Base-by-base conservation (phyloP, 2,329 filamentous ascomycete species). In the Pseudonectria foliicola region DNA sequence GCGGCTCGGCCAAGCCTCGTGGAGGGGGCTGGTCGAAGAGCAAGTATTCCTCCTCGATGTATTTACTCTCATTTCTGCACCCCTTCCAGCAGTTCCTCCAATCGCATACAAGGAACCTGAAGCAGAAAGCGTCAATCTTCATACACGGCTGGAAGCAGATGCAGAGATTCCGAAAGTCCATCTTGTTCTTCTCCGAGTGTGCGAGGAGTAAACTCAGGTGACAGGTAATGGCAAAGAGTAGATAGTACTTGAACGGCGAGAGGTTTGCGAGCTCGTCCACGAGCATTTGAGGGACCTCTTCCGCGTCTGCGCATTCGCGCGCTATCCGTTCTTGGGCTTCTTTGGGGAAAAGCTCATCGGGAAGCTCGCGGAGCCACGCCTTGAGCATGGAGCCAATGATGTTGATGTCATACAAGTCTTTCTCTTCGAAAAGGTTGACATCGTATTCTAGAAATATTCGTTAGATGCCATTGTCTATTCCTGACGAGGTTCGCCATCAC, bases 51-150 rank as follows among this genome's bases (percentile, higher is more conserved):
- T 80, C 70, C 48, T 85, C 77, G 25, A 88, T 80, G 53, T 75
- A 90, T 46, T 78, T 79, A 43, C 86, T 80, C 61, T 96, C 90
- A 10, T 85, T 93, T 68, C 82, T 88, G 66, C 90, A 96, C 7
- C 90, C 90, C 59, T 92, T 88, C 90, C 90, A 96, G 65, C 90
- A 96, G 49, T 93, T 82, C 49, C 88, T 81, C 90, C 90, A 96
- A 56, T 96, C 84, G 54, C 87, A 86, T 13, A 96, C 89, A 10
- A 96, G 71, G 46, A 95, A 95, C 52, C 89, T 87, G 72, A 96
- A 96, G 59, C 87, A 93, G 59, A 90, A 93, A 1, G 82, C 82
- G 53, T 96, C 90, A 39, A 96, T 92, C 63, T 90, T 94, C 76
- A 96, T 87, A 61, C 88, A 94, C 4, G 90, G 90, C 61, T 95